phyloP scores from a whole-genome alignment of 2,329 filamentous ascomycete genomes.

The Neopestalotiopsis sp. region DNA sequence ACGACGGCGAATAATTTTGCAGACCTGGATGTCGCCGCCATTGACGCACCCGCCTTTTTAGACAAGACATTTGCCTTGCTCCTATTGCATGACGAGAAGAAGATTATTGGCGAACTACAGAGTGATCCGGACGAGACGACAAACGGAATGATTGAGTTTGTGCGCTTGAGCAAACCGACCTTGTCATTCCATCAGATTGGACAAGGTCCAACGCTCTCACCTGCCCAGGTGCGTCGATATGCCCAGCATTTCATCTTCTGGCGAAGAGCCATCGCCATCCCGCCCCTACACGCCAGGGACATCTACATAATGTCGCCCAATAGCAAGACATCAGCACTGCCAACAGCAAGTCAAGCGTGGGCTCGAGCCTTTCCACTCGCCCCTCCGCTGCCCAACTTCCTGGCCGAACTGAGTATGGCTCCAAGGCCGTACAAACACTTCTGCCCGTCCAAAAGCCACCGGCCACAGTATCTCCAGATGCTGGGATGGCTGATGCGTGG shows the following conservation, averaged over 20 bases:
- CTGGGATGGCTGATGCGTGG: slow-evolving; percentile 91
- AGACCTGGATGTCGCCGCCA: slow-evolving; percentile 62
- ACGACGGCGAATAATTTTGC: slow-evolving; percentile 83
- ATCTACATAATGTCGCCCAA: slow-evolving; percentile 92
- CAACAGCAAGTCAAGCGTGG: slow-evolving; percentile 74
- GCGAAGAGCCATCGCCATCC: slow-evolving; percentile 89
- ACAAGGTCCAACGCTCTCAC: slow-evolving; percentile 72
- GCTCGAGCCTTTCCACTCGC: slow-evolving; percentile 81
- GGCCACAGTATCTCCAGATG: slow-evolving; percentile 86
- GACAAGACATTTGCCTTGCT: slow-evolving; percentile 89
- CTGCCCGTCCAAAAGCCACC: slow-evolving; percentile 86
- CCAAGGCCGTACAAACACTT: slow-evolving; percentile 84
- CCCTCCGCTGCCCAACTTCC: slow-evolving; percentile 82
- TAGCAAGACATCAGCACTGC: slow-evolving; percentile 76
- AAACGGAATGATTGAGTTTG: slow-evolving; percentile 80
- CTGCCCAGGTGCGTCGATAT: slow-evolving; percentile 83
- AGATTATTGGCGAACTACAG: slow-evolving; percentile 75
- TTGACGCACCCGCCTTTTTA: slow-evolving; percentile 70
- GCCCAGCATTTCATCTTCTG: slow-evolving; percentile 95
- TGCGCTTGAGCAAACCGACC: slow-evolving; percentile 74
- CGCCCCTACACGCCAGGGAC: slow-evolving; percentile 87
- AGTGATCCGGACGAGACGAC: slow-evolving; percentile 78
- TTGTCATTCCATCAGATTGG: slow-evolving; percentile 75
- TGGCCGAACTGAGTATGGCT: slow-evolving; percentile 80
- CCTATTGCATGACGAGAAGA: slow-evolving; percentile 81